phyloP scores from a whole-genome alignment of 2,329 filamentous ascomycete species.

The Tolypocladium pustulatum region DNA sequence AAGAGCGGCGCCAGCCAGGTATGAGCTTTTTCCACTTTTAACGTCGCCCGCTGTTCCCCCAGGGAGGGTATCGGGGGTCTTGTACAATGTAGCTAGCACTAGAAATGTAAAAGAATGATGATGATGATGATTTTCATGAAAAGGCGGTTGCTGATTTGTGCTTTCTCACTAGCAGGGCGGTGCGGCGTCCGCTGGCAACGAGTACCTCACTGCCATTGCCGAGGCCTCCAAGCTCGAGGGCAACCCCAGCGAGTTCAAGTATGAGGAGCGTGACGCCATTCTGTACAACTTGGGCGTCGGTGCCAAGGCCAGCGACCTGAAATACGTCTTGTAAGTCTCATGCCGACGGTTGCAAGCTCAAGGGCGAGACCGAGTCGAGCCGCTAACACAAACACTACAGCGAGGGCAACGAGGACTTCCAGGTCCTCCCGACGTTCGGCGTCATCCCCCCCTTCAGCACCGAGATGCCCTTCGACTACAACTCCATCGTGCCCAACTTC shows the following conservation, averaged over 20 bases:
- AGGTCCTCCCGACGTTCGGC: constrained; percentile 88
- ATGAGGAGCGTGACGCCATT: constrained; percentile 78
- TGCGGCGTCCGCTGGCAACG: constrained; percentile 35
- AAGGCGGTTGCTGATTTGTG: constrained; percentile 10
- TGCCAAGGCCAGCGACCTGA: constrained; percentile 79
- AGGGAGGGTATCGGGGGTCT: not conserved
- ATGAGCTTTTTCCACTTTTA: constrained; percentile 29
- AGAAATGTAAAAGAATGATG: constrained; percentile 6
- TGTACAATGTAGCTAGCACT: constrained; percentile 9
- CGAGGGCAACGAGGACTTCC: constrained; percentile 86
- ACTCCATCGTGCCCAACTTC: constrained; percentile 88
- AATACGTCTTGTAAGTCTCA: constrained; percentile 59
- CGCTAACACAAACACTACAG: constrained; percentile 11
- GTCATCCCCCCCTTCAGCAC: constrained; percentile 92
- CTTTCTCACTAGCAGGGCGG: constrained; percentile 8
- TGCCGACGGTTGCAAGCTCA: not conserved
- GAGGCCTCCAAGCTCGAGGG: constrained; percentile 63
- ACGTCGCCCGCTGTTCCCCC: not conserved
- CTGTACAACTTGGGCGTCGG: constrained; percentile 94
- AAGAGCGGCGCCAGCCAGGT: constrained; percentile 49
- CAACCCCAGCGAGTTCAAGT: constrained; percentile 64
- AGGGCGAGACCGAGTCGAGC: not conserved
- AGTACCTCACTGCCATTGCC: constrained; percentile 66
- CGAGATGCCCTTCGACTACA: constrained; percentile 66
- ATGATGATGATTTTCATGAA: not conserved